Evolutionary conservation across 139 green algal genomes (phyloP).

Genomic region (Gonium pectorale): DNA sequence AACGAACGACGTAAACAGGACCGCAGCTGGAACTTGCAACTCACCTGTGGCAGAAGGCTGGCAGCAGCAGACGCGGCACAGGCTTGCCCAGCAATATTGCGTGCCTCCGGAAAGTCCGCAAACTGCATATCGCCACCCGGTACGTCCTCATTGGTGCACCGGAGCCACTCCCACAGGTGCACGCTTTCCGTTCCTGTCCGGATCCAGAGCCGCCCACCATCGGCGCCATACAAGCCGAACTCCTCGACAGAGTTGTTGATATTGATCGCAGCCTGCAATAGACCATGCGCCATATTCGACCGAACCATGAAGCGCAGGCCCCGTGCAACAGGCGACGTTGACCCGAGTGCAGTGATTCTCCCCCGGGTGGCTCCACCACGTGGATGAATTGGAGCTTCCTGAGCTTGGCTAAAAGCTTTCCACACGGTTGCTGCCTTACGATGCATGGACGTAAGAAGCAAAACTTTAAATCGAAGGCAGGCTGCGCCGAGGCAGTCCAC

Average conservation of each 20-base stretch:
- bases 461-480: too few species aligned
- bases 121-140: slow-evolving; percentile 59
- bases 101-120: slow-evolving; percentile 63
- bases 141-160: slow-evolving; percentile 64
- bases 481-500: too few species aligned
- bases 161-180: slow-evolving; percentile 86
- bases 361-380: too few species aligned
- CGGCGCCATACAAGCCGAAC: slow-evolving; percentile 76
- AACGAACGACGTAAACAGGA: too few species aligned
- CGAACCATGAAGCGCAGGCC: background rate
- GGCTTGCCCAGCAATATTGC: slow-evolving; percentile 28
- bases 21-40: too few species aligned
- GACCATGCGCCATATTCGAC: background rate
- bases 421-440: too few species aligned
- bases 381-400: too few species aligned
- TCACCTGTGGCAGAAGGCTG: background rate
- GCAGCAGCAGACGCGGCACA: slow-evolving; percentile 41
- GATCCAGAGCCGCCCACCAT: slow-evolving; percentile 69
- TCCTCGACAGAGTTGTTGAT: slow-evolving; percentile 76
- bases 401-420: too few species aligned
- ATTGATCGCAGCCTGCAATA: slow-evolving; percentile 74
- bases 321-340: too few species aligned
- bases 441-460: too few species aligned
- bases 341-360: too few species aligned
- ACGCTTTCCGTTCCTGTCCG: slow-evolving; percentile 78